Conservation (phyloP, 768 basidiomycete species). For the Arthromyces matolae region DNA sequence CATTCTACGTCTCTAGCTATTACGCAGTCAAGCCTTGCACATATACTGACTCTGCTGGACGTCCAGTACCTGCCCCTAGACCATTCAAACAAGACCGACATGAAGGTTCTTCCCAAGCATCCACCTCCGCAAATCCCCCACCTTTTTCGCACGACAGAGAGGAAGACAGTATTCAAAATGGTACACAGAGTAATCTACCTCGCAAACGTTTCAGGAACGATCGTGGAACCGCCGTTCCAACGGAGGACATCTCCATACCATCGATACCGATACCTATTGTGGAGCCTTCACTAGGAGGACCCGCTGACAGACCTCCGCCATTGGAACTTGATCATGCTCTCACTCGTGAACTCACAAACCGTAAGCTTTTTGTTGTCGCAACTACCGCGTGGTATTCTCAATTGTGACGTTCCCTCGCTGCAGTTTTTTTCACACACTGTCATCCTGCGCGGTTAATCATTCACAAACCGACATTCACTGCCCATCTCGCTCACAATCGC, state of each 20-base stretch:
- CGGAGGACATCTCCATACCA: conserved; percentile 30
- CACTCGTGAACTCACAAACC: conserved; percentile 70
- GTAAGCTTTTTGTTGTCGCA: conserved; percentile 38
- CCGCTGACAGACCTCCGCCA: conserved; percentile 39
- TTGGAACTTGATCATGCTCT: conserved; percentile 56
- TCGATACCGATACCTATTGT: conserved; percentile 29
- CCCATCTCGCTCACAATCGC: conserved; percentile 59
- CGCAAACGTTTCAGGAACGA: conserved; percentile 52
- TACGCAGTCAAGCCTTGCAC: conserved; percentile 80
- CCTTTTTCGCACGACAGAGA: conserved; percentile 26
- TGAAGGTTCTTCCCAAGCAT: conserved; percentile 21
- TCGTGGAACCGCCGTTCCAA: conserved; percentile 33
- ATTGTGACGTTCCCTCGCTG: conserved; percentile 9
- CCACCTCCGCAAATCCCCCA: conserved; percentile 22
- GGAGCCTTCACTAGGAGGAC: conserved; percentile 35
- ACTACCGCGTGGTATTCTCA: conserved; percentile 8
- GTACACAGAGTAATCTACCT: conserved; percentile 12
- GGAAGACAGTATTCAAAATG: conserved; percentile 34
- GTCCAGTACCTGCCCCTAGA: conserved; percentile 72
- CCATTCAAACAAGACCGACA: conserved; percentile 42
- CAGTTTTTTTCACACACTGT: conserved; percentile 81
- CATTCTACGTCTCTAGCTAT: conserved; percentile 43
- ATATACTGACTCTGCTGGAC: conserved; percentile 77
- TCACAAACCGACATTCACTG: conserved; percentile 75
- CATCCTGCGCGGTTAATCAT: conserved; percentile 75